Base-by-base conservation (phyloP, 1,139 yeast genomes). In the Zhuliangozyma blackwelliae region DNA sequence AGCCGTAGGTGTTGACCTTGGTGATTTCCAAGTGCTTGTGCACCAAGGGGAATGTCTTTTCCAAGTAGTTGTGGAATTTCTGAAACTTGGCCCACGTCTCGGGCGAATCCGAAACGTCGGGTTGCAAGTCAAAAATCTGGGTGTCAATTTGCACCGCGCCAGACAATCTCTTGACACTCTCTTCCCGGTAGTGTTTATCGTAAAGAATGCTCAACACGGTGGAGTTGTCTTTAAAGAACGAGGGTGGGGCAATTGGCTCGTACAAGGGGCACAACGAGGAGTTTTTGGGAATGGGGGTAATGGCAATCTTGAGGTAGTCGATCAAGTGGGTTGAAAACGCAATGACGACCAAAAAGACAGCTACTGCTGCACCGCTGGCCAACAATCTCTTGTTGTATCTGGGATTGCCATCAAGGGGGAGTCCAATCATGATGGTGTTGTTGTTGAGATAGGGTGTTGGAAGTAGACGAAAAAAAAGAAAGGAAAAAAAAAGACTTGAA, bases 1-100 rank as follows among this genome's bases (percentile, higher is more conserved):
- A 62, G 1, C 89, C 92, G 22, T 78, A 74, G 27, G 77, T 71
- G 51, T 86, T 85, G 36, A 85, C 79, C 27, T 63, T 68, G 34
- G 78, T 79, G 25, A 79, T 63, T 36, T 66, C 63, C 39, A 80
- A 57, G 19, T 67, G 51, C 29, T 62, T 46, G 50, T 77, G 75
- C 11, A 83, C 74, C 32, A 63, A 46, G 1, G 94, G 92, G 62
- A 81, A 86, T 0, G 82, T 66, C 21, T 59, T 43, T 37, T 67
- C 63, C 44, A 86, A 64, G 51, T 72, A 82, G 10, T 61, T 48
- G 44, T 81, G 86, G 47, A 85, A 75, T n/a, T 63, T 54, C 27
- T 53, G 52, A 48, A 83, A 82, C 32, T 67, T 65, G 3, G 46
- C 42, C 71, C 74, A 68, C 19, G 54, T 54, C 32, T 58, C 63